phyloP scores from a whole-genome alignment of 345 rosid species.

The Isatis tinctoria region DNA sequence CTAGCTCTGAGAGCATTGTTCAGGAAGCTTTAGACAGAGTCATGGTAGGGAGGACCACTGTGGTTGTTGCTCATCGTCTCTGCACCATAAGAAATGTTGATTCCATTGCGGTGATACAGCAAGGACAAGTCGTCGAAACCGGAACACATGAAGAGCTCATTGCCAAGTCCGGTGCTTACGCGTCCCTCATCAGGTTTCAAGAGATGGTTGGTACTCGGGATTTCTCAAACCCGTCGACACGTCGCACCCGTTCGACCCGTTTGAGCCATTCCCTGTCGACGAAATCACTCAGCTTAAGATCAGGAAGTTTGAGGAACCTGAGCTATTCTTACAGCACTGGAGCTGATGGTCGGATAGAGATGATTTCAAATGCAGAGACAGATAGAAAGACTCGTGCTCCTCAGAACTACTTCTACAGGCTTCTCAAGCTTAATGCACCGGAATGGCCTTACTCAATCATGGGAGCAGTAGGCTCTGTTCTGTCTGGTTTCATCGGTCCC shows the following conservation, averaged over 20 bases:
- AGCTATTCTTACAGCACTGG: slow-evolving; percentile 98
- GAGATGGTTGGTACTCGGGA: slow-evolving; percentile 90
- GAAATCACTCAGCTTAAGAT: slow-evolving; percentile 87
- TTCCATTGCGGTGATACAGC: slow-evolving; percentile 91
- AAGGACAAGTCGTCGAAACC: slow-evolving; percentile 94
- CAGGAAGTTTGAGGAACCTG: slow-evolving; percentile 92
- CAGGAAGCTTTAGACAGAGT: slow-evolving; percentile 98
- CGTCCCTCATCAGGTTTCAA: slow-evolving; percentile 90
- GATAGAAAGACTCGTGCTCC: slow-evolving; percentile 91
- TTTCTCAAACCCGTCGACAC: slow-evolving; percentile 84
- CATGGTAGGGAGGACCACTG: slow-evolving; percentile 97
- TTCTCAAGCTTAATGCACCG: slow-evolving; percentile 87
- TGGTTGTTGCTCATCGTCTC: slow-evolving; percentile 96
- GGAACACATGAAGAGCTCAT: slow-evolving; percentile 93
- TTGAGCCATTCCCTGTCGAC: slow-evolving; percentile 90
- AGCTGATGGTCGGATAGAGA: slow-evolving; percentile 95
- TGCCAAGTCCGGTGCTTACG: slow-evolving; percentile 78
- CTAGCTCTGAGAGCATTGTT: slow-evolving; percentile 96
- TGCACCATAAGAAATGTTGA: slow-evolving; percentile 94
- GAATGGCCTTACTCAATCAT: slow-evolving; percentile 99
- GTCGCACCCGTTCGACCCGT: slow-evolving; percentile 78
- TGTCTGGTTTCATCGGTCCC: slow-evolving; percentile 93
- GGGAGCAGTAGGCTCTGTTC: slow-evolving; percentile 93
- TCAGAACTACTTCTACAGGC: slow-evolving; percentile 79
- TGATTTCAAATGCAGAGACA: slow-evolving; percentile 95